Base-by-base conservation (phyloP, 192 early-diverging fungal species). In the Powellomyces hirtus region DNA sequence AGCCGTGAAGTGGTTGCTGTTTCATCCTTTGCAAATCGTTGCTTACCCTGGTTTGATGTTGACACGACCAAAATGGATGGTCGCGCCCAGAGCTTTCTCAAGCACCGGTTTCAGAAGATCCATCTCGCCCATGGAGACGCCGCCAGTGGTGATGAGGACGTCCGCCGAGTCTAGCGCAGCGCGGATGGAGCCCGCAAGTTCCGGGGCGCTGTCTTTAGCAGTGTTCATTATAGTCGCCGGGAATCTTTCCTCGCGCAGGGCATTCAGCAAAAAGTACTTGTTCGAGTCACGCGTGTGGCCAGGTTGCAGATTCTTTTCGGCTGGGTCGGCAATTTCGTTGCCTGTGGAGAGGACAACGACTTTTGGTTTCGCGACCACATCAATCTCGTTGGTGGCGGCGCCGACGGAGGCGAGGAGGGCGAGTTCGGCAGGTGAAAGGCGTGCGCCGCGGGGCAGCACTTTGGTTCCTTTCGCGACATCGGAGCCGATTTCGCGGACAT, bases 61-160 rank as follows among this genome's bases (percentile, higher is more conserved):
- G 11, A 98, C 89, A 10, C 96, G 83, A 0, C 96, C 96, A 84
- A 98, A 96, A 45, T 91, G 87, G 26, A 97, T 90, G 0, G 66
- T 81, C 13, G 89, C 96, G n/a, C 81, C 80, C 16, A 96, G 68
- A 11, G 77, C 79, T 45, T 89, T 86, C 68, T 94, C 91, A 0
- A 96, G 76, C 0, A 92, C 89, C 0, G 93, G 87, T 64, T 97
- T 96, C 49, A 98, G 77, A 58, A 92, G 82, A 78, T 98, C 96
- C 34, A 86, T 78, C 78, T 98, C 96, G 46, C 96, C 96, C 96
- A 98, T 98, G n/a, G 92, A 94, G 0, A 97, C 96, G 0, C 96
- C 96, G 30, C 96, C 96, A 1, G 95, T 94, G 0, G 91, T 93
- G 10, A 98, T 84, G 0, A 98, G 58, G 0, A 95, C 91, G 59